A percentile compares a stretch with the other conserved stretches of the same genome.
Evolutionary conservation across 2,329 filamentous ascomycete species (phyloP).

Genomic region (Westerdykella ornata): DNA sequence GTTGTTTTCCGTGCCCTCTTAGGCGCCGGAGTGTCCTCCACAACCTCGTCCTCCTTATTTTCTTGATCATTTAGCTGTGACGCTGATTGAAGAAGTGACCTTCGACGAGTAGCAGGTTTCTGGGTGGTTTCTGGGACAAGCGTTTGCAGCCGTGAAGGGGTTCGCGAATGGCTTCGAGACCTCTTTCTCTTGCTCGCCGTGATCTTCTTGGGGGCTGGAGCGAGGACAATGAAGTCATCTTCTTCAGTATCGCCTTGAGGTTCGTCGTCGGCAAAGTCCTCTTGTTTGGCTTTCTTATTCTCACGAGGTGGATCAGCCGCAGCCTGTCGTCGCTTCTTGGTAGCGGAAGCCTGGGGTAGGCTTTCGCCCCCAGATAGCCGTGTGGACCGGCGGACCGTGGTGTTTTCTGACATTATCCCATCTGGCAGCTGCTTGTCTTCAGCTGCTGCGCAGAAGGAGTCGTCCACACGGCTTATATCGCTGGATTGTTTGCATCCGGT

Average conservation of each 20-base stretch:
- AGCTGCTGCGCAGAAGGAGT: slow-evolving; percentile 30
- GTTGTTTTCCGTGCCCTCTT: slow-evolving; percentile 21
- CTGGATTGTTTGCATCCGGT: slow-evolving; percentile 3
- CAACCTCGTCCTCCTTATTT: slow-evolving; percentile 14
- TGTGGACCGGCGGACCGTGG: slow-evolving; percentile 21
- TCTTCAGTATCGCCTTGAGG: slow-evolving; percentile 1
- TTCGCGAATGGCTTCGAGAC: slow-evolving; percentile 8
- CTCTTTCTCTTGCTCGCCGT: slow-evolving; percentile 17
- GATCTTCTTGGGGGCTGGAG: slow-evolving; percentile 6
- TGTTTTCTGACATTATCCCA: slow-evolving; percentile 12
- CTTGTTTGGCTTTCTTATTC: slow-evolving; percentile 11
- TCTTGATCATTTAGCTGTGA: slow-evolving; percentile 27
- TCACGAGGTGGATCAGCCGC: slow-evolving; percentile 7
- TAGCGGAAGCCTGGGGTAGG: slow-evolving; percentile 11
- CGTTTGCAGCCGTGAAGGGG: slow-evolving; percentile 1
- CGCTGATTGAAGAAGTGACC: slow-evolving; percentile 21
- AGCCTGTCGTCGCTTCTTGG: slow-evolving; percentile 22
- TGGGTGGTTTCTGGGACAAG: slow-evolving; percentile 11
- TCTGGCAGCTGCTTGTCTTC: slow-evolving; percentile 5
- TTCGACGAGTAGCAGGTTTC: slow-evolving; percentile 14
- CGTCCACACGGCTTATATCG: slow-evolving; percentile 30
- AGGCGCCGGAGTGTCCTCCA: slow-evolving; percentile 25
- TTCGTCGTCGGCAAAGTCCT: slow-evolving; percentile 7
- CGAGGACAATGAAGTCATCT: slow-evolving; percentile 36
- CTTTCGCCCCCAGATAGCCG: slow-evolving; percentile 20